Conservation (phyloP, 31 red algal genomes). For the Asparagopsis taxiformis region DNA sequence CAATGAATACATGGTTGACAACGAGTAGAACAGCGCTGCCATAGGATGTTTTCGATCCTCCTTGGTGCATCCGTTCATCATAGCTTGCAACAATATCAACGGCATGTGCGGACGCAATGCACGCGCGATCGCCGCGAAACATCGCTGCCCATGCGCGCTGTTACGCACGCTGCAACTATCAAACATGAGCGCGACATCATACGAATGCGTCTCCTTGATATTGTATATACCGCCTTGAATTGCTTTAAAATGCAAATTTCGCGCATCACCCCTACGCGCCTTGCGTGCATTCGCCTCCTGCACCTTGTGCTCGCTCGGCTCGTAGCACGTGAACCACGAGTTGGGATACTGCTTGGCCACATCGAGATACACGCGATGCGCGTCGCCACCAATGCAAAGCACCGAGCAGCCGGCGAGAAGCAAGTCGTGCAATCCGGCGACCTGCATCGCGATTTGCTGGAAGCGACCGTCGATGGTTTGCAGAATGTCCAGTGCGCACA, state of each 20-base stretch:
- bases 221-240: background rate
- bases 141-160: no score
- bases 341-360: slow-evolving; percentile 12
- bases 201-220: background rate
- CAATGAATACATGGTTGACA: no score
- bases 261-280: background rate
- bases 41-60: no score
- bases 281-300: background rate
- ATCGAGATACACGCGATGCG: slow-evolving; percentile 2
- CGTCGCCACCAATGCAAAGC: slow-evolving; percentile 9
- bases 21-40: no score
- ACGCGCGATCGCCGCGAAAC: no score
- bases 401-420: background rate
- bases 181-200: slow-evolving; percentile 1
- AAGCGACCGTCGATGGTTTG: slow-evolving; percentile 10
- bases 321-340: slow-evolving; percentile 21
- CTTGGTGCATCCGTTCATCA: no score
- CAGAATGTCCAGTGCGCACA: background rate
- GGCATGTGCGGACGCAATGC: no score
- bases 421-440: background rate
- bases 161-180: background rate
- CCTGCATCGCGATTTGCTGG: background rate
- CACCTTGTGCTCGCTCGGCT: background rate
- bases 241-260: slow-evolving; percentile 6
- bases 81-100: no score